Evolutionary conservation across 805 yeast species (phyloP).

Genomic region (Metschnikowia lochheadii): DNA sequence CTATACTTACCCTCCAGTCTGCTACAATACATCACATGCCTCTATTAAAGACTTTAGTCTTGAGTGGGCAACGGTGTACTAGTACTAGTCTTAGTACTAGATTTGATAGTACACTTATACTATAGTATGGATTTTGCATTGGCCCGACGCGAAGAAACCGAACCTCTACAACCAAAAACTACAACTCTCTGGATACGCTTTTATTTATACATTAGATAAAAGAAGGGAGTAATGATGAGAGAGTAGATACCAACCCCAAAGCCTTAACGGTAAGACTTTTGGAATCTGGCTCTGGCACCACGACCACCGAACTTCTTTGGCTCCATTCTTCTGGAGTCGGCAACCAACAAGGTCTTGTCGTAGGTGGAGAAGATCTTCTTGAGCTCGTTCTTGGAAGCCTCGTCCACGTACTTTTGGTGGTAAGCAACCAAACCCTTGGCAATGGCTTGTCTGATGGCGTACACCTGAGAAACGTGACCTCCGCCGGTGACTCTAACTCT

Average conservation of each 20-base stretch:
- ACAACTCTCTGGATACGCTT: constrained; percentile 8
- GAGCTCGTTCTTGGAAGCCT: constrained; percentile 98
- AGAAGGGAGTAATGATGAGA: constrained; percentile 13
- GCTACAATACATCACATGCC: too few relatives aligned
- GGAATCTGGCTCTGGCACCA: constrained; percentile 99
- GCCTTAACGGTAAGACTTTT: constrained; percentile 98
- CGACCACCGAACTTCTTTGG: constrained; percentile 99
- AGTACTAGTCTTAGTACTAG: too few relatives aligned
- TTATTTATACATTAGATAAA: constrained; percentile 21
- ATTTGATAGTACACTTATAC: too few relatives aligned
- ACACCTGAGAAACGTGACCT: constrained; percentile 99
- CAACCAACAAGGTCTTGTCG: constrained; percentile 99
- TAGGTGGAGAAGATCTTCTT: constrained; percentile 96
- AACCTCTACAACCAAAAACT: background rate
- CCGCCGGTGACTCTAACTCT: constrained; percentile 99
- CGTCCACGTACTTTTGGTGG: constrained; percentile 99
- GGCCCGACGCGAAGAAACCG: too few relatives aligned
- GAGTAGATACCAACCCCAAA: constrained; percentile 9
- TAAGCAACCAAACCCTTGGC: constrained; percentile 99
- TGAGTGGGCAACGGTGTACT: too few relatives aligned
- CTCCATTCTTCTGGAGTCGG: constrained; percentile 99
- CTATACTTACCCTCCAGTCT: too few relatives aligned
- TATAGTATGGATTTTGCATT: too few relatives aligned
- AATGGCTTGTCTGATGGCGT: constrained; percentile 99
- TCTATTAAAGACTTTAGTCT: too few relatives aligned